Conservation (phyloP, 371 early-diverging fungal genomes). For the Encephalitozoon intestinalis region DNA sequence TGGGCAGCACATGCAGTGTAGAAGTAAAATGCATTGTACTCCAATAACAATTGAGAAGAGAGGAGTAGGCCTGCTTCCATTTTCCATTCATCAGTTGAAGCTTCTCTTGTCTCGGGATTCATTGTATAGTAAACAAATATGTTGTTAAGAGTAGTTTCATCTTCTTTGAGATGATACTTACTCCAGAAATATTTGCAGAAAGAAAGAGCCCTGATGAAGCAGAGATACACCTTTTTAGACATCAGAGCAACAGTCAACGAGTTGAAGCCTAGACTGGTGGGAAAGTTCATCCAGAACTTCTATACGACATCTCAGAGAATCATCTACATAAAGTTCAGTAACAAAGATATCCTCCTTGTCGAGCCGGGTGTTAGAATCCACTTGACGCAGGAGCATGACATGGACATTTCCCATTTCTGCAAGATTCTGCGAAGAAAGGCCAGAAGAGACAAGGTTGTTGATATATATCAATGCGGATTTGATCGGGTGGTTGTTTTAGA, state of each 20-base stretch:
- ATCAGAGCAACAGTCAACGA: constrained; percentile 60
- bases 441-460: constrained; percentile 48
- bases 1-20: constrained; percentile 18
- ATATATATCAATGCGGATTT: constrained; percentile 58
- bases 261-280: constrained; percentile 35
- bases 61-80: constrained; percentile 12
- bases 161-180: too few relatives aligned
- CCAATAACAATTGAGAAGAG: constrained; percentile 33
- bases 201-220: constrained; percentile 54
- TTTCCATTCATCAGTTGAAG: constrained; percentile 1
- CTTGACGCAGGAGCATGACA: constrained; percentile 47
- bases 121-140: not conserved
- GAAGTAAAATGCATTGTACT: constrained; percentile 37
- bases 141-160: not conserved
- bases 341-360: constrained; percentile 60
- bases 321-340: constrained; percentile 57
- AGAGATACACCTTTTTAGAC: constrained; percentile 60
- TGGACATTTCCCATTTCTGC: constrained; percentile 58
- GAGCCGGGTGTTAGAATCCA: constrained; percentile 60
- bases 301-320: constrained; percentile 54
- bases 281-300: constrained; percentile 58
- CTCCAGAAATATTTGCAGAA: not conserved
- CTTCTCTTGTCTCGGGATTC: not conserved
- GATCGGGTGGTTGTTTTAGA: constrained; percentile 60
- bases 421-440: constrained; percentile 53